These are phyloP conservation scores for Trametes coccinea DNA, from an alignment of 768 basidiomycete genomes.

Conservation along the genomic window DNA sequence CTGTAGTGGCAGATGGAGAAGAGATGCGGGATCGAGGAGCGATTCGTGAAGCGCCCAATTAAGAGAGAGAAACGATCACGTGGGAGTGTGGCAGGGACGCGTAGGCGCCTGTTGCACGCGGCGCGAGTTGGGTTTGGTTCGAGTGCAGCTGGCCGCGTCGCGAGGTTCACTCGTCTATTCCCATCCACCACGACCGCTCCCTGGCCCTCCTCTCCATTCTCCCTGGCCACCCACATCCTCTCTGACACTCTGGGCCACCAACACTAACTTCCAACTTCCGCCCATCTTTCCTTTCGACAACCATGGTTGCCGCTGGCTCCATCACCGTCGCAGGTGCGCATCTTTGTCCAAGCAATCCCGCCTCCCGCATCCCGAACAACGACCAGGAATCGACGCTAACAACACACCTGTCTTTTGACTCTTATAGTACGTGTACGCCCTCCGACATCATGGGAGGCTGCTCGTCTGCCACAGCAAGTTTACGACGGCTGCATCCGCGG, in stretches of 20 bases:
- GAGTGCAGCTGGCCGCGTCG: slow-evolving; percentile 3
- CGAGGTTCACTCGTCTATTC: slow-evolving; percentile 9
- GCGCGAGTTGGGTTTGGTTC: slow-evolving; percentile 22
- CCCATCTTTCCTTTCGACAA: background rate
- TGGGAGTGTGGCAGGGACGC: slow-evolving; percentile 4
- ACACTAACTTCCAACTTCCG: slow-evolving; percentile 5
- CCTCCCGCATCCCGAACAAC: background rate
- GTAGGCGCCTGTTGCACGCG: slow-evolving; percentile 24
- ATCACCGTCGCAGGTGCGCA: slow-evolving; percentile 80
- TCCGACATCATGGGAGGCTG: slow-evolving; percentile 80
- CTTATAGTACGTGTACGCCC: slow-evolving; percentile 87
- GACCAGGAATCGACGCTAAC: background rate
- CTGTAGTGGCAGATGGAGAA: background rate
- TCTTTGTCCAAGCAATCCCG: slow-evolving; percentile 9
- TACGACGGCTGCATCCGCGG: slow-evolving; percentile 73
- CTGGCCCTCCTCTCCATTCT: slow-evolving; percentile 7
- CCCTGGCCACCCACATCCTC: slow-evolving; percentile 6
- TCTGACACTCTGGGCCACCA: slow-evolving; percentile 10
- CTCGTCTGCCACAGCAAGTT: slow-evolving; percentile 64
- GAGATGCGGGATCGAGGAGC: background rate
- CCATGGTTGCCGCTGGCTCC: slow-evolving; percentile 82
- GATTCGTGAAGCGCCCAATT: background rate
- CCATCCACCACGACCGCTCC: slow-evolving; percentile 1
- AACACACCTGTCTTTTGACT: background rate
- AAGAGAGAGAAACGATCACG: slow-evolving; percentile 13